Evolutionary conservation across 2,329 filamentous ascomycete genomes (phyloP).

Genomic region (Endoconidiophora polonica): DNA sequence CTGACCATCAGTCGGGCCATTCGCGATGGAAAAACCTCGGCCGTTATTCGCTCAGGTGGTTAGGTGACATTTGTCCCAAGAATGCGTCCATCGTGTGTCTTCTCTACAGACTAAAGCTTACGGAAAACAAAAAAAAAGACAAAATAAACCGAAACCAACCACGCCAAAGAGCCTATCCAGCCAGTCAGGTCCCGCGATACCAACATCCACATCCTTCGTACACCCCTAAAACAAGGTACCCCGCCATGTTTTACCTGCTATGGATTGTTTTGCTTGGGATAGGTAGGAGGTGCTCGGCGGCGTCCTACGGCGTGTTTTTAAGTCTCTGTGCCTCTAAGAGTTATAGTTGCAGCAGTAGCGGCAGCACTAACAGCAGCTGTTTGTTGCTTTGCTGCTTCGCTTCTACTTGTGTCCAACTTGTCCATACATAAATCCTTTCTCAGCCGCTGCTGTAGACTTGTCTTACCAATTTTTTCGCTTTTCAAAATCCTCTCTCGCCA

Average conservation of each 20-base stretch:
- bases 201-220: neutral
- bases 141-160: neutral
- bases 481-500: conserved; percentile 8
- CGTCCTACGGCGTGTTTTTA: neutral
- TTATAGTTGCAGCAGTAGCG: neutral
- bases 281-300: no score
- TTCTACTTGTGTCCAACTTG: neutral
- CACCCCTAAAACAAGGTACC: conserved; percentile 2
- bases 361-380: neutral
- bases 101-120: neutral
- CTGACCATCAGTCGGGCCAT: neutral
- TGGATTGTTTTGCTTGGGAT: neutral
- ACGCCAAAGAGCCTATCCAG: no score
- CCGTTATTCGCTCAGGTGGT: conserved; percentile 12
- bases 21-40: conserved; percentile 9
- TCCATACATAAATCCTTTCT: conserved; percentile 9
- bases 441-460: neutral
- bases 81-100: neutral
- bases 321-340: neutral
- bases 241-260: conserved; percentile 4
- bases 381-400: neutral
- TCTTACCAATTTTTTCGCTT: conserved; percentile 7
- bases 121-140: neutral
- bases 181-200: neutral
- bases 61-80: neutral